A percentile compares a stretch with the other conserved stretches of the same genome.
phyloP scores from a whole-genome alignment of 75 land plant genomes.

The Pinus tabuliformis region DNA sequence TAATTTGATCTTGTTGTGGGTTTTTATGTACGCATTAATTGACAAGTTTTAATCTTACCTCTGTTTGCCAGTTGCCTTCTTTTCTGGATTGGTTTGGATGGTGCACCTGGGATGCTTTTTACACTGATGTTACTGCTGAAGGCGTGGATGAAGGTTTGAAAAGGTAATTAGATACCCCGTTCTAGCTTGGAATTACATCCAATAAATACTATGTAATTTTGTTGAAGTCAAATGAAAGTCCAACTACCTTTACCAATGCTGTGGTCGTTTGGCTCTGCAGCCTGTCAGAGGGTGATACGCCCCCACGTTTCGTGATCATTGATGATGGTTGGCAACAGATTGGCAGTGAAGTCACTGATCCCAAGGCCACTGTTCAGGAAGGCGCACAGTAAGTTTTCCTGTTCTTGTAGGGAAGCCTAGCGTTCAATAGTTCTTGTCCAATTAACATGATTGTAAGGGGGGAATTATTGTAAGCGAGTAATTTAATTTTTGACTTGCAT shows the following conservation, averaged over 20 bases:
- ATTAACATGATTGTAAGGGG: background rate
- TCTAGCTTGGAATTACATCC: background rate
- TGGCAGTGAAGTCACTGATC: conserved; percentile 41
- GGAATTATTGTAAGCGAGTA: background rate
- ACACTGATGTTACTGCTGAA: conserved; percentile 95
- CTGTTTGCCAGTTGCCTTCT: conserved; percentile 55
- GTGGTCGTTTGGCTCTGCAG: conserved; percentile 24
- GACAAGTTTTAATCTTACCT: background rate
- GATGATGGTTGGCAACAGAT: conserved; percentile 98
- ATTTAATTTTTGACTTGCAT: background rate
- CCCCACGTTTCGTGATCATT: conserved; percentile 81
- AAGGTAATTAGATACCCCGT: conserved; percentile 18
- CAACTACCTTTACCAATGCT: background rate
- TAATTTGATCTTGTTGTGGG: too few species aligned
- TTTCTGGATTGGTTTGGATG: conserved; percentile 98
- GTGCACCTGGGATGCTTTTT: conserved; percentile 99
- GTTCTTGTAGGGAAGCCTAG: background rate
- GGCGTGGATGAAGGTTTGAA: conserved; percentile 82
- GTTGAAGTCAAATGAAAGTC: too few species aligned
- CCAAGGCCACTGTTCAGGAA: conserved; percentile 49
- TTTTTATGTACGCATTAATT: background rate
- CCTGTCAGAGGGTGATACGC: conserved; percentile 71
- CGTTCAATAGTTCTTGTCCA: background rate
- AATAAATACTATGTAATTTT: too few species aligned
- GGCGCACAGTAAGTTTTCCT: conserved; percentile 79